These are phyloP conservation scores for Linaria vulgaris DNA, from an alignment of 257 asterid species.

Conservation along the genomic window DNA sequence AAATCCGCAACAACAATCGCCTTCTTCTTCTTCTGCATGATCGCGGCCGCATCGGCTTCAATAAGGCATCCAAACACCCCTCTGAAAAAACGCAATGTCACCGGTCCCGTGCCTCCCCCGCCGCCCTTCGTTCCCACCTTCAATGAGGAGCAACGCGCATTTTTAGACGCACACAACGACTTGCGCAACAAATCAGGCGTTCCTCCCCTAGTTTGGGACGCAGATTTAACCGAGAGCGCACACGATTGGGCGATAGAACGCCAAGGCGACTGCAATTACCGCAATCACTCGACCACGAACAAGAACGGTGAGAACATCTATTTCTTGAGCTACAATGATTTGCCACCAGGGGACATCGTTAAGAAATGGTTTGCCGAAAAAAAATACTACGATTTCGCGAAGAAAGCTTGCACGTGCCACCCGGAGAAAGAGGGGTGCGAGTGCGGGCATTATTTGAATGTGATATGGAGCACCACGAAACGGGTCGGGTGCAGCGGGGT, in stretches of 20 bases:
- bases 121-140: conserved; percentile 21
- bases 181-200: conserved; percentile 34
- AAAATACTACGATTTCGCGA: conserved; percentile 31
- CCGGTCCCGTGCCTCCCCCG: neutral
- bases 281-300: conserved; percentile 47
- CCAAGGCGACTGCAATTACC: conserved; percentile 48
- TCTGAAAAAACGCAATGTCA: conserved; percentile 26
- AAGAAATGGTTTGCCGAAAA: conserved; percentile 47
- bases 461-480: conserved; percentile 46
- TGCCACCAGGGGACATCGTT: conserved; percentile 43
- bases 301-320: conserved; percentile 56
- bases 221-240: conserved; percentile 38
- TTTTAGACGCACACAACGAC: conserved; percentile 53
- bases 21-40: conserved; percentile 7
- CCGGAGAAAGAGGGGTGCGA: conserved; percentile 54
- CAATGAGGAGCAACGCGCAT: conserved; percentile 45
- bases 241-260: conserved; percentile 49
- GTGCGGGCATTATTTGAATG: conserved; percentile 62
- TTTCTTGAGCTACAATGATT: conserved; percentile 54
- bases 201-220: conserved; percentile 49
- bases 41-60: conserved; percentile 27
- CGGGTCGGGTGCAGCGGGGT: conserved; percentile 62
- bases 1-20: neutral
- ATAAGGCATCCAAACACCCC: conserved; percentile 29
- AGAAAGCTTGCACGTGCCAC: conserved; percentile 34